Percentiles rank a stretch among this genome's conserved stretches.
Evolutionary conservation across 2,329 filamentous ascomycete species (phyloP).

Genomic region (Pseudonectria foliicola): DNA sequence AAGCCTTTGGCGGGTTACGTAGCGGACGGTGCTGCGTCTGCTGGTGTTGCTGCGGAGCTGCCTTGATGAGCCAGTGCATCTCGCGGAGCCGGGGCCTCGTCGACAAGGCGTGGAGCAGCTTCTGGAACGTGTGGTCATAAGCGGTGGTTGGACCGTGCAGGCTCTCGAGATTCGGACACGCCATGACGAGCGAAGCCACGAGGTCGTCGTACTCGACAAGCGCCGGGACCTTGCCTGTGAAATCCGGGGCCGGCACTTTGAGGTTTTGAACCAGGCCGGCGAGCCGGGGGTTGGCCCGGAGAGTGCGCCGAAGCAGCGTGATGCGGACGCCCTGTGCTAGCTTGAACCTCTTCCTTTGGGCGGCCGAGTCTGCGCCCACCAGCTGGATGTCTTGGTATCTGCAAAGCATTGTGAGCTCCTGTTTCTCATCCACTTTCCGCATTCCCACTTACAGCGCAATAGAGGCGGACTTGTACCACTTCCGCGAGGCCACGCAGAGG

Average conservation of each 20-base stretch:
- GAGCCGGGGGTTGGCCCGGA: conserved; percentile 45
- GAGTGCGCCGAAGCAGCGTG: conserved; percentile 49
- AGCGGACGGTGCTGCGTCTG: conserved; percentile 26
- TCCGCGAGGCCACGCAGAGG: conserved; percentile 42
- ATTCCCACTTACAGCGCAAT: conserved; percentile 39
- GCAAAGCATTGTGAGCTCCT: neutral
- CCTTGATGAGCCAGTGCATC: conserved; percentile 53
- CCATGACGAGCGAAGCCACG: conserved; percentile 55
- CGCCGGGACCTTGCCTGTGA: conserved; percentile 26
- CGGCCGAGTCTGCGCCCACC: conserved; percentile 47
- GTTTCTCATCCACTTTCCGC: neutral
- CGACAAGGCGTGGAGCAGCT: conserved; percentile 52
- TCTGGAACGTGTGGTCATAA: conserved; percentile 50
- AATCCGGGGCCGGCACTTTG: conserved; percentile 43
- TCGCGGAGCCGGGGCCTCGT: conserved; percentile 48
- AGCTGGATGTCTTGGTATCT: conserved; percentile 54
- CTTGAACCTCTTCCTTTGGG: conserved; percentile 53
- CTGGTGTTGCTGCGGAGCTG: conserved; percentile 16
- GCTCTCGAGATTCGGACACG: conserved; percentile 57
- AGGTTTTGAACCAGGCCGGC: conserved; percentile 49
- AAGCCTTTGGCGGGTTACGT: conserved; percentile 20
- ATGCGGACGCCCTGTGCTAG: conserved; percentile 45
- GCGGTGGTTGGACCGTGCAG: conserved; percentile 46
- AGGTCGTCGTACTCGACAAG: conserved; percentile 48
- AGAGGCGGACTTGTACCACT: conserved; percentile 45